Conservation (phyloP, 2,329 filamentous ascomycete genomes). For the Chrysoporthe deuterocubensis region DNA sequence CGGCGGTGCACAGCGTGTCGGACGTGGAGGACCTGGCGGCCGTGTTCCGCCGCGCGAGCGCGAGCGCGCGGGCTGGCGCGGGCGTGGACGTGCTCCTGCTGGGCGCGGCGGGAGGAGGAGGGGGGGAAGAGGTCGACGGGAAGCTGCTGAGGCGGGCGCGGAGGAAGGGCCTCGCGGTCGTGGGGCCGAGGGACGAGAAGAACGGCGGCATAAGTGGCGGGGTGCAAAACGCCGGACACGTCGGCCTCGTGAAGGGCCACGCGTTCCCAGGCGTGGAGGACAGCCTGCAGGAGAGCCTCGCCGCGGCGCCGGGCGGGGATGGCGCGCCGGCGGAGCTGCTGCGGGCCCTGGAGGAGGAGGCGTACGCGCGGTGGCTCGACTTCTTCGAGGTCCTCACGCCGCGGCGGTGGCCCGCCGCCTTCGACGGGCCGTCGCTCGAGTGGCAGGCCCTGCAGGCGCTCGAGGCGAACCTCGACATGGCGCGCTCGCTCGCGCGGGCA, state of each 20-base stretch:
- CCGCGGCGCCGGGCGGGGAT: constrained; percentile 13
- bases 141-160: constrained; percentile 30
- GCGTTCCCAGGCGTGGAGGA: constrained; percentile 37
- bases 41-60: constrained; percentile 40
- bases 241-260: constrained; percentile 9
- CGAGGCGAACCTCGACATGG: constrained; percentile 41
- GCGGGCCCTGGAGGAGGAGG: constrained; percentile 31
- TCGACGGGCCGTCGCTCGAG: constrained; percentile 32
- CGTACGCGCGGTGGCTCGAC: constrained; percentile 41
- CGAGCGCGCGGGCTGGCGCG: constrained; percentile 41
- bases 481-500: constrained; percentile 20
- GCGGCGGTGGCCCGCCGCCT: constrained; percentile 10
- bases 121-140: constrained; percentile 31
- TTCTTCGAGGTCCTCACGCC: constrained; percentile 40
- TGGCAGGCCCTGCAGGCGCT: constrained; percentile 39
- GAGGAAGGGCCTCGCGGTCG: constrained; percentile 10
- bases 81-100: constrained; percentile 40
- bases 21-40: constrained; percentile 28
- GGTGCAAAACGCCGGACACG: neutral
- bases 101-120: constrained; percentile 34
- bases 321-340: constrained; percentile 16
- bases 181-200: neutral
- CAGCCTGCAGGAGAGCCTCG: constrained; percentile 30
- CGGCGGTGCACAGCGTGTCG: constrained; percentile 31
- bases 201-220: neutral